Conservation (phyloP, 164 flowering plant species). For the Sedum album region DNA sequence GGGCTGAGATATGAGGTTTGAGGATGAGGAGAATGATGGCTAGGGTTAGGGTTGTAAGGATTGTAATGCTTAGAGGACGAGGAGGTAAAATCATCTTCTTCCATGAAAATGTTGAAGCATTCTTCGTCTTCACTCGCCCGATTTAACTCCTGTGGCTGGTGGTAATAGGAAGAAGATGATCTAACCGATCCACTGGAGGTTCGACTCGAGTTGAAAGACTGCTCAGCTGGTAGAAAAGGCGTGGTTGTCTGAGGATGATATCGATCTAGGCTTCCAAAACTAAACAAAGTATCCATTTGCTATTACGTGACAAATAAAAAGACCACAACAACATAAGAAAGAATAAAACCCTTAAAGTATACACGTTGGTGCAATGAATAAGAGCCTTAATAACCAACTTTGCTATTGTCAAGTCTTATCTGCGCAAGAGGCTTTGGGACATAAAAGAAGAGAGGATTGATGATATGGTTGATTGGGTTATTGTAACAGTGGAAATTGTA, state of each 20-base stretch:
- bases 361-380: not conserved
- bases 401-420: not conserved
- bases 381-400: not conserved
- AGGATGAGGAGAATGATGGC: conserved; percentile 12
- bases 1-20: conserved; percentile 13
- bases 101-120: conserved; percentile 98
- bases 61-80: conserved; percentile 46
- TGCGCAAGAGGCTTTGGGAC: not conserved
- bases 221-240: conserved; percentile 24
- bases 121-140: conserved; percentile 41
- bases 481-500: not conserved
- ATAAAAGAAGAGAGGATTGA: not conserved
- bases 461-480: not conserved
- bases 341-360: not conserved
- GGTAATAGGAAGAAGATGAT: conserved; percentile 51
- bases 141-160: conserved; percentile 13
- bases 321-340: not conserved
- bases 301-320: not conserved
- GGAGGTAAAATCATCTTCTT: conserved; percentile 87
- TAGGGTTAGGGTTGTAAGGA: conserved; percentile 15
- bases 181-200: conserved; percentile 66
- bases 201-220: conserved; percentile 52
- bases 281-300: conserved; percentile 90
- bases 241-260: conserved; percentile 22
- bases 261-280: conserved; percentile 38